A percentile compares a stretch with the other conserved stretches of the same genome.
phyloP scores from a whole-genome alignment of 352 stramenopile species.

The Hyaloperonospora arabidopsidis region DNA sequence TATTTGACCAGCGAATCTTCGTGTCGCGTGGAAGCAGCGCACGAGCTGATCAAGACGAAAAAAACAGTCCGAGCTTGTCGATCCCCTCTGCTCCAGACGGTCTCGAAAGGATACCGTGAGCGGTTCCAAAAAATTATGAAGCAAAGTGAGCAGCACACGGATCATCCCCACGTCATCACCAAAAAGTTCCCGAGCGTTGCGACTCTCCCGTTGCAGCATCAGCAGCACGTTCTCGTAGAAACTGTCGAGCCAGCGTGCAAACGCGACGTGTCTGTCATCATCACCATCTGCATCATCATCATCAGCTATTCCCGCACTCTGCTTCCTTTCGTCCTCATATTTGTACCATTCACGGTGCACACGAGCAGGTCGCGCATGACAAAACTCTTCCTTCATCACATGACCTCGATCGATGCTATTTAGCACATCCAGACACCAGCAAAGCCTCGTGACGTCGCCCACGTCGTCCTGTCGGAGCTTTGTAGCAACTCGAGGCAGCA shows the following conservation, averaged over 20 bases:
- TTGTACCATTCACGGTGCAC: constrained; percentile 56
- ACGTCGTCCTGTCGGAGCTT: constrained; percentile 36
- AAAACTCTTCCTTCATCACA: constrained; percentile 44
- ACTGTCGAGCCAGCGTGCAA: constrained; percentile 38
- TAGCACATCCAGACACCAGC: constrained; percentile 46
- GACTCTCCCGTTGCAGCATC: constrained; percentile 51
- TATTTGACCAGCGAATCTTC: constrained; percentile 35
- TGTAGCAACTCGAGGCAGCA: constrained; percentile 39
- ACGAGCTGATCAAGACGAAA: constrained; percentile 33
- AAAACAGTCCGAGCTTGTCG: constrained; percentile 18
- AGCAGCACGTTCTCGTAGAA: constrained; percentile 52
- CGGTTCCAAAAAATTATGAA: constrained; percentile 42
- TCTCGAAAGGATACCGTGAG: constrained; percentile 49
- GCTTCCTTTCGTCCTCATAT: constrained; percentile 10
- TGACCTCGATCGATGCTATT: constrained; percentile 37
- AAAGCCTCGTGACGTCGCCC: constrained; percentile 34
- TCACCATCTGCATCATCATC: constrained; percentile 5
- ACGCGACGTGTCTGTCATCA: constrained; percentile 10
- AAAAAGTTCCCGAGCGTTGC: constrained; percentile 43
- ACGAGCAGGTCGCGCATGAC: constrained; percentile 30
- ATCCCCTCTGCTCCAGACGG: constrained; percentile 27
- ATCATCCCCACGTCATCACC: constrained; percentile 15
- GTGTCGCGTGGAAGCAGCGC: constrained; percentile 37
- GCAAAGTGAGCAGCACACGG: constrained; percentile 34
- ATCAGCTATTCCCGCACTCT: too few species aligned